Percentiles rank a stretch among this genome's conserved stretches.
These are phyloP conservation scores for Leishmania tarentolae DNA, from an alignment of 208 protist species.

Conservation along the genomic window DNA sequence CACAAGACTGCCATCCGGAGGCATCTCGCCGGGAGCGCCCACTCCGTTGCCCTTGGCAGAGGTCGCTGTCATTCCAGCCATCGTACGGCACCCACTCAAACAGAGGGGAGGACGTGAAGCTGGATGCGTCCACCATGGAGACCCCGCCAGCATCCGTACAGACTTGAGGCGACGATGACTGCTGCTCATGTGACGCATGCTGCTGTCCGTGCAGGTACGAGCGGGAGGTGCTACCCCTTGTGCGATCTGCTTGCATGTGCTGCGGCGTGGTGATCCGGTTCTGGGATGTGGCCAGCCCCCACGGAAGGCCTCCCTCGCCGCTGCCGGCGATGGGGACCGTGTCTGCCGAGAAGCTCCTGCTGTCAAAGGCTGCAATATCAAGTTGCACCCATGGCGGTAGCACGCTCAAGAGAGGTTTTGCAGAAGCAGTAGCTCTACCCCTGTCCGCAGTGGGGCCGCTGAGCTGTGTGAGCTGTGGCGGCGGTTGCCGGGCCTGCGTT, in stretches of 20 bases:
- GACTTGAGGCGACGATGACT: background rate
- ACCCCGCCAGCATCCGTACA: background rate
- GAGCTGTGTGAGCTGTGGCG: background rate
- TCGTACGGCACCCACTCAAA: slow-evolving; percentile 34
- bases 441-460: background rate
- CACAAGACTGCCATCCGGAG: slow-evolving; percentile 6
- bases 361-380: slow-evolving; percentile 6
- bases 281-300: background rate
- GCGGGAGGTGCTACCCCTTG: background rate
- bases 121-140: slow-evolving; percentile 15
- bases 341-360: background rate
- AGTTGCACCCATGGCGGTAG: slow-evolving; percentile 21
- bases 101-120: slow-evolving; percentile 13
- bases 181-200: background rate
- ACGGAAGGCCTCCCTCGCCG: background rate
- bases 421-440: background rate
- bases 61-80: slow-evolving; percentile 30
- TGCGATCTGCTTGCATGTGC: background rate
- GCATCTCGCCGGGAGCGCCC: slow-evolving; percentile 15
- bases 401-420: background rate
- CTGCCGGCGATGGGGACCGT: background rate
- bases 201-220: background rate
- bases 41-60: slow-evolving; percentile 14
- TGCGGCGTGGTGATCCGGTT: background rate
- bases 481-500: background rate